Conservation (phyloP, 2,329 filamentous ascomycete genomes). For the Helicocarpus griseus region DNA sequence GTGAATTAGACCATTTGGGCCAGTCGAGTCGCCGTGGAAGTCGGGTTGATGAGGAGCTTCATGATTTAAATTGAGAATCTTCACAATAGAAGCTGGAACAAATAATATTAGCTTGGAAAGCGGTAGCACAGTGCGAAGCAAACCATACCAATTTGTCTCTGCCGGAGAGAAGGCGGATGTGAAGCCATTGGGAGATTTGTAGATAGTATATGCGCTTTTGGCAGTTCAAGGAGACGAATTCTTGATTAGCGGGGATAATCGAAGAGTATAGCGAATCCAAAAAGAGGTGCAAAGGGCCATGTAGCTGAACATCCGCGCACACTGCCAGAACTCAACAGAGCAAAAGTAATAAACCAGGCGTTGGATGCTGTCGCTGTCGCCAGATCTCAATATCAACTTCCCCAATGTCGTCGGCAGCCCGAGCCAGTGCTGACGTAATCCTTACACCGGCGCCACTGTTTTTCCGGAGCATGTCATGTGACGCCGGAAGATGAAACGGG, state of each 20-base stretch:
- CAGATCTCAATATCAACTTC: constrained; percentile 4
- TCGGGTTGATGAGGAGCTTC: constrained; percentile 43
- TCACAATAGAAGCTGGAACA: constrained; percentile 71
- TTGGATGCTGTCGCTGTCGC: neutral
- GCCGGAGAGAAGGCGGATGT: constrained; percentile 51
- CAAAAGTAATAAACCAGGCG: neutral
- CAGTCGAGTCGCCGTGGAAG: constrained; percentile 49
- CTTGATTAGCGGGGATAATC: neutral
- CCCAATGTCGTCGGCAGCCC: neutral
- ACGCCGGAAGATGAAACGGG: neutral
- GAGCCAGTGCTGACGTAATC: constrained; percentile 2
- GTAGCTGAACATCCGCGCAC: neutral
- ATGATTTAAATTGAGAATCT: constrained; percentile 91
- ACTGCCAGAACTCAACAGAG: neutral
- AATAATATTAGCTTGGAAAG: neutral
- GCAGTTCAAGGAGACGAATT: neutral
- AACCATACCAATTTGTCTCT: constrained; percentile 60
- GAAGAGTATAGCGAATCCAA: neutral
- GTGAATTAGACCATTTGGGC: constrained; percentile 53
- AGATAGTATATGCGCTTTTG: neutral
- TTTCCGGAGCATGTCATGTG: neutral
- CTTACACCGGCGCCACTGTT: neutral
- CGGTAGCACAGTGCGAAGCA: neutral
- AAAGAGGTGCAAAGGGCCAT: neutral
- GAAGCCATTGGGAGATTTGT: constrained; percentile 41